phyloP scores from a whole-genome alignment of 495 filamentous ascomycete genomes.

The Lasiosphaeria miniovina region DNA sequence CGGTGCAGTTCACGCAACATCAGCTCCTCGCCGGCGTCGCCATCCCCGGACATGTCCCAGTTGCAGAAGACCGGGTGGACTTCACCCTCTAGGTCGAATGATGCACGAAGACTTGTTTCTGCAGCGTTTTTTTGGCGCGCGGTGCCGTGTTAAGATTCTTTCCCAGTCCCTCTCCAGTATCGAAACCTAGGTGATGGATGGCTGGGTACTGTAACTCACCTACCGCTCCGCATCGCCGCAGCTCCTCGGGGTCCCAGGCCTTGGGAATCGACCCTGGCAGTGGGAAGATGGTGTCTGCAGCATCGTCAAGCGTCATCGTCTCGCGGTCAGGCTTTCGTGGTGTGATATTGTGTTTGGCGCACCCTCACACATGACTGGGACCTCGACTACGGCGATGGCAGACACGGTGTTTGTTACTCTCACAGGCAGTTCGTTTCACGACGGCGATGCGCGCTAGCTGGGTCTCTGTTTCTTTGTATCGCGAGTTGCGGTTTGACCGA shows the following conservation, averaged over 20 bases:
- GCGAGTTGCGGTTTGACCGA: too few species aligned
- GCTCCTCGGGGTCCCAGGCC: slow-evolving; percentile 31
- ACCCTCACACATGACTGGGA: too few species aligned
- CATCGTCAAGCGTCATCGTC: not conserved
- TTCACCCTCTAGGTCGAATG: slow-evolving; percentile 24
- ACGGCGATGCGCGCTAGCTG: too few species aligned
- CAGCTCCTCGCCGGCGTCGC: slow-evolving; percentile 11
- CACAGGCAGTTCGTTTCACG: too few species aligned
- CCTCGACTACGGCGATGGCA: too few species aligned
- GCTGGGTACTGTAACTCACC: slow-evolving; percentile 16
- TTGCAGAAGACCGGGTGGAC: slow-evolving; percentile 33
- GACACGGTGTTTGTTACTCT: too few species aligned
- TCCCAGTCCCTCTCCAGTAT: too few species aligned
- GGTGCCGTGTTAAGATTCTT: too few species aligned
- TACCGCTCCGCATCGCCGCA: slow-evolving; percentile 31
- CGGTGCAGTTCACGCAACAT: slow-evolving; percentile 23
- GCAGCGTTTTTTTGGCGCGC: slow-evolving; percentile 1
- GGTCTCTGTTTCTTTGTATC: too few species aligned
- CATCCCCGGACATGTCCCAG: slow-evolving; percentile 23
- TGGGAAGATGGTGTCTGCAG: not conserved
- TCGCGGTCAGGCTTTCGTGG: too few species aligned
- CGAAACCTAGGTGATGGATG: not conserved
- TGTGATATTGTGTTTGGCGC: too few species aligned
- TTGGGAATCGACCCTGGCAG: slow-evolving; percentile 25
- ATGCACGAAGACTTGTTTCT: slow-evolving; percentile 7